Percentiles rank a stretch among this genome's conserved stretches.
Conservation (phyloP, 140 eudicot species). For the Eryngium alpinum region DNA sequence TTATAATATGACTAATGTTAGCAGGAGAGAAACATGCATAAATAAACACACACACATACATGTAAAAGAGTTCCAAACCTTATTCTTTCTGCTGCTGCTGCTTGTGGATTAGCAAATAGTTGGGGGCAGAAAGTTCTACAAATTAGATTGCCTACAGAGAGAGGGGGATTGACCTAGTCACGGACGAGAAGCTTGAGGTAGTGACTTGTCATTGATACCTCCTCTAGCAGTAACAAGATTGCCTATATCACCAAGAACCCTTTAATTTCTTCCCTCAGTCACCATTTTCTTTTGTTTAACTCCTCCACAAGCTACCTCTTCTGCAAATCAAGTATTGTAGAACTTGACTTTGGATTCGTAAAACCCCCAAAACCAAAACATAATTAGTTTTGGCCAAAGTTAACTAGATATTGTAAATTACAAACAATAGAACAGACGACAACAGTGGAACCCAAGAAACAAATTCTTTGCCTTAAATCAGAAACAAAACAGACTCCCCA, state of each 20-base stretch:
- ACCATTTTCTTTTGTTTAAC: slow-evolving; percentile 55
- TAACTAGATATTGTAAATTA: too few species aligned
- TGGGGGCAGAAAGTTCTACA: slow-evolving; percentile 91
- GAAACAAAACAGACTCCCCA: too few species aligned
- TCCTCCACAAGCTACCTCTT: slow-evolving; percentile 44
- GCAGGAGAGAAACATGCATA: not conserved
- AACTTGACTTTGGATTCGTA: not conserved
- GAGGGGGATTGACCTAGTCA: slow-evolving; percentile 37
- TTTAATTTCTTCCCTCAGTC: slow-evolving; percentile 43
- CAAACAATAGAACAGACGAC: too few species aligned
- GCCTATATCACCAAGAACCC: slow-evolving; percentile 69
- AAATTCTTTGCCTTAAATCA: too few species aligned
- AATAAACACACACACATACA: not conserved
- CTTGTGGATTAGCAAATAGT: slow-evolving; percentile 83
- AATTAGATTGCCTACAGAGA: slow-evolving; percentile 45
- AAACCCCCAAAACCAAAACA: not conserved
- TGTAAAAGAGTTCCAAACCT: slow-evolving; percentile 27
- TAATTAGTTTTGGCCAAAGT: too few species aligned
- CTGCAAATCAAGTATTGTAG: slow-evolving; percentile 8
- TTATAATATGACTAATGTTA: not conserved
- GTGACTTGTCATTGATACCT: slow-evolving; percentile 32
- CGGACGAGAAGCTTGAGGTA: slow-evolving; percentile 62
- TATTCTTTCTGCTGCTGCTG: slow-evolving; percentile 49
- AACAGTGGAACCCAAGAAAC: too few species aligned
- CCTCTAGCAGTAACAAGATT: slow-evolving; percentile 53